Percentiles rank a stretch among this genome's conserved stretches.
Conservation (phyloP, 805 yeast species). For the Wickerhamomyces canadensis region DNA sequence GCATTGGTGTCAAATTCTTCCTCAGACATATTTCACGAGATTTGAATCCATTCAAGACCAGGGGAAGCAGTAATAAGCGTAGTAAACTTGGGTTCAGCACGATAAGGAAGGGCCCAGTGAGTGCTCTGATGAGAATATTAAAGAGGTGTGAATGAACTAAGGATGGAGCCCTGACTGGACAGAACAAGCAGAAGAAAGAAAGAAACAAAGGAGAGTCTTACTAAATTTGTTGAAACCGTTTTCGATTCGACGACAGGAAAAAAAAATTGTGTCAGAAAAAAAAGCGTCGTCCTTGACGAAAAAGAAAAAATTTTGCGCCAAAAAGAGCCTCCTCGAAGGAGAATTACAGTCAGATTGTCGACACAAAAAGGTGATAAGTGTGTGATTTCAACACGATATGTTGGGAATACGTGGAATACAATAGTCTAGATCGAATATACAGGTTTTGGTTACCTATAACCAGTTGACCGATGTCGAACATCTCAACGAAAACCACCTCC, state of each 20-base stretch:
- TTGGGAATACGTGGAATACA: too few species aligned
- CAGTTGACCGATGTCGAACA: too few species aligned
- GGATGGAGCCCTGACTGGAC: too few species aligned
- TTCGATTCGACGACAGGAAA: not conserved
- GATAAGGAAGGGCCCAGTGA: too few species aligned
- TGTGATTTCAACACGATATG: not conserved
- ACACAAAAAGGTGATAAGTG: not conserved
- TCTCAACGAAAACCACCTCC: too few species aligned
- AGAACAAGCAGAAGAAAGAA: not conserved
- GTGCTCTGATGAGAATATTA: too few species aligned
- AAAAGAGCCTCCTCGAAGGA: not conserved
- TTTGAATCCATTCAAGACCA: not conserved
- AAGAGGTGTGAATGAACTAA: too few species aligned
- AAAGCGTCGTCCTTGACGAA: not conserved
- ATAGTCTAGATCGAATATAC: too few species aligned
- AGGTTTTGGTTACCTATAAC: too few species aligned
- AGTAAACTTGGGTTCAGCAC: too few species aligned
- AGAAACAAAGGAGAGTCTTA: not conserved
- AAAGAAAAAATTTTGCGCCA: slow-evolving; percentile 2
- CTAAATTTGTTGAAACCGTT: not conserved
- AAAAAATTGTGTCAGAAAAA: slow-evolving; percentile 3
- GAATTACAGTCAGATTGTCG: too few species aligned
- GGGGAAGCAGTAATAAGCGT: not conserved
- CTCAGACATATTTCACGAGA: not conserved
- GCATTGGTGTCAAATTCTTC: not conserved